Conservation (phyloP, 495 filamentous ascomycete species). For the Penicillium pancosmium region DNA sequence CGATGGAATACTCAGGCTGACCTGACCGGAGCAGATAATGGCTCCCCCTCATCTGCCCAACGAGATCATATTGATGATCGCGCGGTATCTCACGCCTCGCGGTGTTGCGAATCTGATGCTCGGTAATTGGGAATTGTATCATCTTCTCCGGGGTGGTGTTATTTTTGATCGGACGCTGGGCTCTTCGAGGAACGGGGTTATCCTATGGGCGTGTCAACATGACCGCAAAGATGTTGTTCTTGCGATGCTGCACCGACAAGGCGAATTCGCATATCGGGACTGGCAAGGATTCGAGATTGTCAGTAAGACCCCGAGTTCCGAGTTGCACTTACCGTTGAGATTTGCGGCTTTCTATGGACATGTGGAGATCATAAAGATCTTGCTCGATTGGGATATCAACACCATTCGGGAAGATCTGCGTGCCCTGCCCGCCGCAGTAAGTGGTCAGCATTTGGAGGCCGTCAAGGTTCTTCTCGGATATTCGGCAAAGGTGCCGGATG, state of each 20-base stretch:
- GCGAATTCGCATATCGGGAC: neutral
- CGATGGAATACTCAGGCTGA: neutral
- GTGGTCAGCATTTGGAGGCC: neutral
- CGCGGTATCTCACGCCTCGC: neutral
- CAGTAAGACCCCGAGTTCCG: neutral
- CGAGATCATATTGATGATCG: conserved; percentile 2
- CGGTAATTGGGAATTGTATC: neutral
- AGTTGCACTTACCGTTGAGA: neutral
- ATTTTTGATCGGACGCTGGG: neutral
- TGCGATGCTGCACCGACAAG: neutral
- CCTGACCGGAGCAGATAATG: neutral
- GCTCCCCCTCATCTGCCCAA: neutral
- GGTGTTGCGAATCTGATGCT: neutral
- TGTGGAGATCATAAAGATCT: neutral
- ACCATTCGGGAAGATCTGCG: neutral
- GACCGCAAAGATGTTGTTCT: neutral
- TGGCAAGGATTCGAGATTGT: neutral
- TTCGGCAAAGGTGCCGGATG: neutral
- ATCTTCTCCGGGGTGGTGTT: neutral
- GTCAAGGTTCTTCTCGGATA: neutral
- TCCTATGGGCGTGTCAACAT: neutral
- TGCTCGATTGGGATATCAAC: conserved; percentile 1
- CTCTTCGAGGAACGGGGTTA: neutral
- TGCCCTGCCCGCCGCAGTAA: neutral
- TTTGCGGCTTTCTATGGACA: neutral